Conservation (phyloP, 129 eudicot species). For the Gnaphalium uliginosum region DNA sequence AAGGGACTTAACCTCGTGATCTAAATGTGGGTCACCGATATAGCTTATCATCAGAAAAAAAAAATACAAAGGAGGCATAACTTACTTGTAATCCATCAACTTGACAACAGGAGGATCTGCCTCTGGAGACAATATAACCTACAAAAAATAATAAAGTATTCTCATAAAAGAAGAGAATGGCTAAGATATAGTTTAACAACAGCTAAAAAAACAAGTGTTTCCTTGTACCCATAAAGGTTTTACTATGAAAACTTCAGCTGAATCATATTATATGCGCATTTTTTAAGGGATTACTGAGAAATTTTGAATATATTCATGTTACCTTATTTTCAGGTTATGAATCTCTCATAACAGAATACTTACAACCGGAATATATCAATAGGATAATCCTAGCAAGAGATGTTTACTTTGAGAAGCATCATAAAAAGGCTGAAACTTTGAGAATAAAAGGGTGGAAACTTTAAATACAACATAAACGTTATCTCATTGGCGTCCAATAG, state of each 20-base stretch:
- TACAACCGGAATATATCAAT: no score
- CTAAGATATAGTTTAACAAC: background rate
- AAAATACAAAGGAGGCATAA: background rate
- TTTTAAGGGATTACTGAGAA: background rate
- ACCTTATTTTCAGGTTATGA: background rate
- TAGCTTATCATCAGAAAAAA: background rate
- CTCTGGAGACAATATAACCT: constrained; percentile 87
- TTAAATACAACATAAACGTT: no score
- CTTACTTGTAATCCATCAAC: constrained; percentile 89
- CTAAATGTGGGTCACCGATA: background rate
- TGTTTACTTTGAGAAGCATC: no score
- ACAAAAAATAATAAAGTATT: background rate
- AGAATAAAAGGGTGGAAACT: no score
- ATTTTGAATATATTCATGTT: background rate
- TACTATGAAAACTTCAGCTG: background rate
- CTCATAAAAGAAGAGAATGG: background rate
- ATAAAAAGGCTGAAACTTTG: no score
- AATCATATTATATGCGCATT: background rate
- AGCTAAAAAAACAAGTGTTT: background rate
- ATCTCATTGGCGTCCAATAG: no score
- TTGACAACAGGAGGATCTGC: constrained; percentile 96
- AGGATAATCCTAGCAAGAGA: no score
- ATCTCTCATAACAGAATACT: background rate
- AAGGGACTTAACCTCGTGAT: background rate
- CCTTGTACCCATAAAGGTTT: background rate